These are phyloP conservation scores for Beauveria rudraprayagi DNA, from an alignment of 2,329 filamentous ascomycete genomes.

Conservation along the genomic window DNA sequence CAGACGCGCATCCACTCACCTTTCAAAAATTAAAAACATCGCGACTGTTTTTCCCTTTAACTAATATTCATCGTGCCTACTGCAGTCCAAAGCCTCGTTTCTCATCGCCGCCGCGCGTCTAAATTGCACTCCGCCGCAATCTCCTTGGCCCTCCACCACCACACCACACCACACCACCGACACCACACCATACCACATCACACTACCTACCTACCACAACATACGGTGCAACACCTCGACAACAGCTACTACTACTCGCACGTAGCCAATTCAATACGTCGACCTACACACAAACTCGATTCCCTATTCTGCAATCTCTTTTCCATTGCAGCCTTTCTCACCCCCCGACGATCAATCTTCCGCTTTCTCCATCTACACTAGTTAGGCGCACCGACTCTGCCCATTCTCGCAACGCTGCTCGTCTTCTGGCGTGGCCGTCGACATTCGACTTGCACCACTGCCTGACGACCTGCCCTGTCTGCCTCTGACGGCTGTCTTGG, in stretches of 20 bases:
- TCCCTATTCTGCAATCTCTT: background rate
- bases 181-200: background rate
- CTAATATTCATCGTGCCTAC: background rate
- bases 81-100: background rate
- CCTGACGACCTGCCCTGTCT: slow-evolving; percentile 7
- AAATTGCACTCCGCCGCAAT: slow-evolving; percentile 7
- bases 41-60: background rate
- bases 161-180: background rate
- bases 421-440: slow-evolving; percentile 12
- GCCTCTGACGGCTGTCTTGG: background rate
- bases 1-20: slow-evolving; percentile 8
- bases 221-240: slow-evolving; percentile 1
- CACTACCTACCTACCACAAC: background rate
- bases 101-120: slow-evolving; percentile 1
- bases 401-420: background rate
- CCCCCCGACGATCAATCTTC: background rate
- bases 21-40: slow-evolving; percentile 5
- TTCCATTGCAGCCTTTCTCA: background rate
- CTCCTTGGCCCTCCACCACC: background rate
- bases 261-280: background rate
- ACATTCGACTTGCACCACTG: slow-evolving; percentile 9
- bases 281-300: background rate
- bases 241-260: background rate
- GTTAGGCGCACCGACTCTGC: background rate
- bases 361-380: background rate